Evolutionary conservation across 805 yeast genomes (phyloP), one percentile per base, ranked within the genome.

Genomic region (Komagataella pseudopastoris): DNA sequence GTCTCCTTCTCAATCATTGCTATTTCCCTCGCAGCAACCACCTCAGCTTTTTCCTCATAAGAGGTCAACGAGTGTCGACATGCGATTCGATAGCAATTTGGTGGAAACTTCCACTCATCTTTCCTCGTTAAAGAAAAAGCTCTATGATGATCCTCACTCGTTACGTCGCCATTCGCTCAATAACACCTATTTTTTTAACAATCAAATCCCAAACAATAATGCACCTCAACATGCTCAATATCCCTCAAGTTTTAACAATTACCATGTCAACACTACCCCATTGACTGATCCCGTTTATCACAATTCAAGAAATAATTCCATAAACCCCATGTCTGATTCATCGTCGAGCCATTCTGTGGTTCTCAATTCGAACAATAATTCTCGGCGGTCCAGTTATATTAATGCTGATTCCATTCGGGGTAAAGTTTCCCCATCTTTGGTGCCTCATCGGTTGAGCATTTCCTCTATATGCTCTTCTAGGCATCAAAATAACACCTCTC

Each of bases 1-100:
- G 51, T 62, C 49, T 51, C 61, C 47, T 53, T 65, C 8, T 56
- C 60, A 44, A 23, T 47, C 44, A 36, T n/a, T 45, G 18, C 30
- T 49, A 36, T 14, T 48, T 49, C 44, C 20, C 24, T n/a, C 46
- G 46, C 39, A 30, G 14, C 39, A 30, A 10, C 6, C 39, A 30
- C 39, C 8, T 14, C 39, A 30, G 14, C 39, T 30, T 8, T 30
- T 30, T 8, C 39, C 39, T 14, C 39, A 30, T 10, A 30, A 30
- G 14, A 30, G 39, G 14, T 30, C 39, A 8, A 30, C 39, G 4
- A 30, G 39, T 30, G 39, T 30, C 8, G 39, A 30, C 39, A 30
- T 30, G 39, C 39, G 39, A 10, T 30, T 30, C 14, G 39, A 30
- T 30, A 30, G 39, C 39, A 30, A 30, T 14, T 8, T 30, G 39